phyloP scores from a whole-genome alignment of 1,139 yeast genomes.

The Suhomyces terraborum region DNA sequence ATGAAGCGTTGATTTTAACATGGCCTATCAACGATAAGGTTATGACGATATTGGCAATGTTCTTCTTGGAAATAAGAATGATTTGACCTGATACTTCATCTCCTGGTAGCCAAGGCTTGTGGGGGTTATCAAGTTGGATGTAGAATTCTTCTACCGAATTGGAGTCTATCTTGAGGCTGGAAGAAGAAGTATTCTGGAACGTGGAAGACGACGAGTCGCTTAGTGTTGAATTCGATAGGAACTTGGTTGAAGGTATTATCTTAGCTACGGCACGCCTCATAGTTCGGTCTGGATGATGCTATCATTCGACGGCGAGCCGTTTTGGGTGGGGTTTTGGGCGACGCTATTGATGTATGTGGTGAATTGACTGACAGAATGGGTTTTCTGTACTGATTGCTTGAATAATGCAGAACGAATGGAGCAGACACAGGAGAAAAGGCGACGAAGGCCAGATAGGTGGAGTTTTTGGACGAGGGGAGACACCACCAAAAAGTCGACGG shows the following conservation, averaged over 20 bases:
- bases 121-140: slow-evolving; percentile 71
- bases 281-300: slow-evolving; percentile 8
- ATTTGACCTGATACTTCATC: slow-evolving; percentile 69
- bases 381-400: not conserved
- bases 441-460: too few relatives aligned
- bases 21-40: slow-evolving; percentile 56
- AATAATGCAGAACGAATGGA: too few relatives aligned
- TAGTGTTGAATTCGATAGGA: slow-evolving; percentile 8
- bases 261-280: slow-evolving; percentile 50
- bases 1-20: slow-evolving; percentile 55
- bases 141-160: slow-evolving; percentile 62
- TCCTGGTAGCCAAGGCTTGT: slow-evolving; percentile 66
- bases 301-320: slow-evolving; percentile 6
- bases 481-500: not conserved
- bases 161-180: slow-evolving; percentile 42
- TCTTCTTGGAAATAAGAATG: slow-evolving; percentile 55
- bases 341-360: not conserved
- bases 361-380: not conserved
- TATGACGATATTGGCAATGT: slow-evolving; percentile 55
- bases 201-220: slow-evolving; percentile 3
- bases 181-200: slow-evolving; percentile 6
- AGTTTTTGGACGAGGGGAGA: not conserved
- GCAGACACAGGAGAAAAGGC: too few relatives aligned
- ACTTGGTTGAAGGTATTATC: slow-evolving; percentile 34
- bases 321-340: not conserved